A percentile compares a stretch with the other conserved stretches of the same genome.
These are phyloP conservation scores for Venturia nashicola DNA, from an alignment of 2,329 filamentous ascomycete genomes.

Conservation along the genomic window DNA sequence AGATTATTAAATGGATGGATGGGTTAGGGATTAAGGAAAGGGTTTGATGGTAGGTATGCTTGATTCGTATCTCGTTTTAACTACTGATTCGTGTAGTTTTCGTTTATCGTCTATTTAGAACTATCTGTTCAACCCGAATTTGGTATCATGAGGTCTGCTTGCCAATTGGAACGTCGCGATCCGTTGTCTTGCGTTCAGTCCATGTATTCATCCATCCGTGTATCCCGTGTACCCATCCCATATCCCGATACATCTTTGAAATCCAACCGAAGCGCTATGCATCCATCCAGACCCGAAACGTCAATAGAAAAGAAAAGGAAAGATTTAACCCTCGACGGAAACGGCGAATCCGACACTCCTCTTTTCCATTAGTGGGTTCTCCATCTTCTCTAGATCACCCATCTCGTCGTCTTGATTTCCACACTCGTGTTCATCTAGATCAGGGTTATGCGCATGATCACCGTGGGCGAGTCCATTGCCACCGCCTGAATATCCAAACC, in stretches of 20 bases:
- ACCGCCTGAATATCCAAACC: slow-evolving; percentile 11
- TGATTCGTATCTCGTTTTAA: background rate
- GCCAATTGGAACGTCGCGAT: background rate
- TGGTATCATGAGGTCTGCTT: background rate
- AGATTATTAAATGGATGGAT: too few relatives aligned
- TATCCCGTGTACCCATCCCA: background rate
- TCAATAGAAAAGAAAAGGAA: background rate
- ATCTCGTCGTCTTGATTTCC: background rate
- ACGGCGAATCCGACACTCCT: background rate
- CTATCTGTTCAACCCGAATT: background rate
- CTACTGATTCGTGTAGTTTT: background rate
- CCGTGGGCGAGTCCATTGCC: background rate
- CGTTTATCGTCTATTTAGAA: background rate
- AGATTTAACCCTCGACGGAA: background rate
- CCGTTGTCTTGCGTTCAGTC: background rate
- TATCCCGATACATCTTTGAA: background rate
- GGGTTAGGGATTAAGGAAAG: too few relatives aligned
- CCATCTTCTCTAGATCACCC: background rate
- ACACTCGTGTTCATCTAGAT: background rate
- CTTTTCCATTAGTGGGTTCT: background rate
- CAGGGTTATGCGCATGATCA: background rate
- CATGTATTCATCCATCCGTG: background rate
- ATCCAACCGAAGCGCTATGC: background rate
- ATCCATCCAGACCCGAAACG: background rate
- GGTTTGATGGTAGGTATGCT: too few relatives aligned